Conservation (phyloP, 768 basidiomycete species). For the Boletus subparvulus region DNA sequence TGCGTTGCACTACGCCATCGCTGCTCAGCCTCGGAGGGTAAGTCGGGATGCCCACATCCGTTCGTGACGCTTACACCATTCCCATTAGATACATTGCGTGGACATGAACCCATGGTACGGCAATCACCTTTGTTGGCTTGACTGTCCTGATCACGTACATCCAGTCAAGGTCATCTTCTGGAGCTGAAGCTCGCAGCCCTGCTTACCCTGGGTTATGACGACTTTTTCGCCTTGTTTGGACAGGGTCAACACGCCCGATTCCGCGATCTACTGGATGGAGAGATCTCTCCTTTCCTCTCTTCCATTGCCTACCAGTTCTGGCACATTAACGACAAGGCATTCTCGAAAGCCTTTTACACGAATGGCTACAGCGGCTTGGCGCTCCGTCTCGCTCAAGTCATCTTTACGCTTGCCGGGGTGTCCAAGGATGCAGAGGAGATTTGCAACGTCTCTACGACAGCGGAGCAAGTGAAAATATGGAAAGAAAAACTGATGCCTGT, state of each 20-base stretch:
- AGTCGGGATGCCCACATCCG: conserved; percentile 8
- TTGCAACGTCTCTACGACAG: conserved; percentile 51
- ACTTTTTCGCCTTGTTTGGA: conserved; percentile 70
- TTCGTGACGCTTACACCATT: neutral
- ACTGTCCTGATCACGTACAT: neutral
- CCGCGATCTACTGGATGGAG: conserved; percentile 55
- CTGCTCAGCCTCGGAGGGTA: conserved; percentile 55
- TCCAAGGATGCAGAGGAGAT: conserved; percentile 52
- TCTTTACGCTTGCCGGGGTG: conserved; percentile 64
- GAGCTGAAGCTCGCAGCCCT: conserved; percentile 76
- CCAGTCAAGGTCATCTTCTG: conserved; percentile 70
- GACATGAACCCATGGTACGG: conserved; percentile 66
- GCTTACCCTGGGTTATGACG: conserved; percentile 52
- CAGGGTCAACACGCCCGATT: conserved; percentile 60
- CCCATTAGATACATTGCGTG: conserved; percentile 59
- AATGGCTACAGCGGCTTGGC: conserved; percentile 70
- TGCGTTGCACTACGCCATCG: conserved; percentile 74
- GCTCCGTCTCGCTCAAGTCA: conserved; percentile 55
- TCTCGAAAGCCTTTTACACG: conserved; percentile 58
- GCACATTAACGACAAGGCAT: conserved; percentile 56
- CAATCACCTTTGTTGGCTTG: neutral
- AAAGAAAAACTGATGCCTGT: conserved; percentile 56
- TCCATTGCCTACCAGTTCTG: conserved; percentile 77
- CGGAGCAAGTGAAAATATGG: conserved; percentile 67
- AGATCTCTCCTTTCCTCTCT: conserved; percentile 66